Conservation (phyloP, 495 filamentous ascomycete species). For the Daldinia childiae region DNA sequence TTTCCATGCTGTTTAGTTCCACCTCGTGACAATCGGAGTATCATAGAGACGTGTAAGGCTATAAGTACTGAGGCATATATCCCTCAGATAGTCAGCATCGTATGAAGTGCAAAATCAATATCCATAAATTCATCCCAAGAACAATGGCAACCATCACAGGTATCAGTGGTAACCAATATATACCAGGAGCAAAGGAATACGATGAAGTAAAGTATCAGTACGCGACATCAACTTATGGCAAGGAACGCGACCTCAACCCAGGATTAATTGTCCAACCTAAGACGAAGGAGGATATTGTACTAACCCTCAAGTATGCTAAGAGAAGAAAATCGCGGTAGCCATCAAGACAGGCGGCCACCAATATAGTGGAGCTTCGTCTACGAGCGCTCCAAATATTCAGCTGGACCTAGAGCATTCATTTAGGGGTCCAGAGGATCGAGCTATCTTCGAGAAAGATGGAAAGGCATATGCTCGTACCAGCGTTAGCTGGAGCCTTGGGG, state of each 20-base stretch:
- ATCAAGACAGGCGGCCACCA: too few species aligned
- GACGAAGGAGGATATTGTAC: too few species aligned
- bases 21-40: too few species aligned
- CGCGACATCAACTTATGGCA: conserved; percentile 49
- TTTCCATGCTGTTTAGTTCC: too few species aligned
- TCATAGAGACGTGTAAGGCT: background rate
- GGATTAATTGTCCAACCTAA: conserved; percentile 14
- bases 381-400: too few species aligned
- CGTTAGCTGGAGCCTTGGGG: conserved; percentile 52
- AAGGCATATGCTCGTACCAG: conserved; percentile 26
- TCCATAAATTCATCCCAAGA: background rate
- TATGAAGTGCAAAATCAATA: background rate
- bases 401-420: too few species aligned
- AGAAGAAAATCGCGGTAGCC: too few species aligned
- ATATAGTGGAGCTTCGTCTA: too few species aligned
- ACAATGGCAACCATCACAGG: conserved; percentile 46
- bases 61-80: conserved; percentile 14
- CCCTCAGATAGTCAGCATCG: background rate
- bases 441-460: too few species aligned
- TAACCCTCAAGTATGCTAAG: too few species aligned
- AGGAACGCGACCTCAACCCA: conserved; percentile 49
- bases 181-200: conserved; percentile 27
- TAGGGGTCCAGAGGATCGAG: too few species aligned
- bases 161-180: conserved; percentile 11
- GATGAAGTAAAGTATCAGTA: conserved; percentile 49